Evolutionary conservation across 2,329 filamentous ascomycete species (phyloP), one percentile per base, ranked within the genome.

Genomic region (Alternaria conjuncta): DNA sequence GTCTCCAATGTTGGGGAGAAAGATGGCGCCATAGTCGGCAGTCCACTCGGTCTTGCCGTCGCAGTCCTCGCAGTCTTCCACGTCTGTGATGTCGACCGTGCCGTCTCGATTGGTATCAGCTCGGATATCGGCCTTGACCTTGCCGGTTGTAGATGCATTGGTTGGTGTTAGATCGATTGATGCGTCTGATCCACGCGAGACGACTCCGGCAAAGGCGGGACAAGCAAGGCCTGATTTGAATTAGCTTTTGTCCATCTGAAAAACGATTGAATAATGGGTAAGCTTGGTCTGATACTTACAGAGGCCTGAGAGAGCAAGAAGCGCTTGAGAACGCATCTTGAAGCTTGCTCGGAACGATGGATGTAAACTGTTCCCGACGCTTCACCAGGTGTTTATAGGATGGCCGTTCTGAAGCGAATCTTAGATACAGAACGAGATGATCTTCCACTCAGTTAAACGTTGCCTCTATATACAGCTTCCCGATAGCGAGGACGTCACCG

Each of bases 51-150:
- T 32, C 61, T 79, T 81, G 6, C 63, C 64, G 0, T 28, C 15
- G 0, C 64, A 18, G 41, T 81, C 77, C 0, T 61, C 58, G 3
- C 55, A 26, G 36, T 41, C 36, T 41, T 18, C 36, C 15, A 10
- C 36, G 28, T 57, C 49, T 36, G 20, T n/a, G 6, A 68, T 51
- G 61, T 80, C 76, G 36, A 80, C 70, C 0, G 61, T 53, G 11
- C 79, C 79, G 41, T 82, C 80, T 2, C 79, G 77, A 57, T 82
- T 80, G 9, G 72, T 79, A 64, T 82, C 80, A n/a, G 79, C 80
- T 9, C 73, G 72, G 49, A 75, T 75, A 28, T 73, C 68, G 8
- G 64, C 53, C 12, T 49, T 61, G 26, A 61, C 21, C 13, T n/a
- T 50, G 21, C 10, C 3, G 55, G 45, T 11, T 41, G 36, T 18